Base-by-base conservation (phyloP, 164 flowering plant genomes). In the Litsea cubeba region DNA sequence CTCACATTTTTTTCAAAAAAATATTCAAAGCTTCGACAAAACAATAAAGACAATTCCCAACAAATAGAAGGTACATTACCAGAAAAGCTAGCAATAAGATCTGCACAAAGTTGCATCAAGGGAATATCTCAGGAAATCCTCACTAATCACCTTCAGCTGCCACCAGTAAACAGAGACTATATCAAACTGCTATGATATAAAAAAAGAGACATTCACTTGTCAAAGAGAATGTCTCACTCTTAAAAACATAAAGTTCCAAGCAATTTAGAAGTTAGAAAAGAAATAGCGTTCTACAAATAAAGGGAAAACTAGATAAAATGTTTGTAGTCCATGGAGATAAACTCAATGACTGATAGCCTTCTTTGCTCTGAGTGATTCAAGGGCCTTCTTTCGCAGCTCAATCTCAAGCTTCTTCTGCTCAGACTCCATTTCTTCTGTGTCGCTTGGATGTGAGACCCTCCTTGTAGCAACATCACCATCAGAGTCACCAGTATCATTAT, bases 351-450 rank as follows among this genome's bases (percentile, higher is more conserved):
- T 71, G 62, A 78, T 68, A 78, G 90, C 94, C 88, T 87, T 94
- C 87, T 91, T 94, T 68, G 99, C 99, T 82, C 89, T 85, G 24
- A 91, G 88, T 18, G 94, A 85, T 80, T 94, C 94, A 69, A 94
- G 88, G 73, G 99, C 99, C 85, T 91, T 96, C 68, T 90, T 86
- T 79, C 99, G 87, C 70, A 96, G 79, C 82, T 91, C 99, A 65
- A 90, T 91, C 88, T 96, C 99, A 71, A 94, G 92, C 77, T 74
- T 88, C 76, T 86, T 92, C 81, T 84, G 88, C 74, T 88, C 88
- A 20, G 82, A 72, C 71, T 88, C 90, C 23, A 76, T 58, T 73
- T 79, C 92, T 62, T 89, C 88, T 40, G 73, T 25, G 11, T 87
- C 86, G 69, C 82, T 85, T 65, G 68, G 71, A 76, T 70, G 81